These are phyloP conservation scores for Fusarium hainanense DNA, from an alignment of 2,329 filamentous ascomycete genomes.

Conservation along the genomic window DNA sequence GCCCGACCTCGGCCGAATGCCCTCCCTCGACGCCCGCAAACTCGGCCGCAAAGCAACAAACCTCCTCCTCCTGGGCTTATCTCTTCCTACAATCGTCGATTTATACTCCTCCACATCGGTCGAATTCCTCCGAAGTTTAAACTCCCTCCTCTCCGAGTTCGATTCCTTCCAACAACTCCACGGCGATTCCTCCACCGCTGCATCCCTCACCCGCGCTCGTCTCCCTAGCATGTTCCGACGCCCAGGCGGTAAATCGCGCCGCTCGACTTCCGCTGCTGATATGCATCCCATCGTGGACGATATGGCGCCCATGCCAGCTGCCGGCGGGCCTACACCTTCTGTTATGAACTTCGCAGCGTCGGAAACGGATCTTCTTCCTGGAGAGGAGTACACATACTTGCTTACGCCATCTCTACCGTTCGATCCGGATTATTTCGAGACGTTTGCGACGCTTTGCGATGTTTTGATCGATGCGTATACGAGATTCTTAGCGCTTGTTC, in stretches of 20 bases:
- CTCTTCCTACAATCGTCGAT: slow-evolving; percentile 88
- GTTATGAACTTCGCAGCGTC: slow-evolving; percentile 69
- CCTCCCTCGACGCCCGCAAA: slow-evolving; percentile 86
- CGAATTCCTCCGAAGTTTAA: slow-evolving; percentile 89
- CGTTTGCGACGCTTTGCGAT: slow-evolving; percentile 94
- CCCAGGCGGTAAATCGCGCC: slow-evolving; percentile 67
- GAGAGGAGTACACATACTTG: slow-evolving; percentile 88
- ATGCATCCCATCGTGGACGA: slow-evolving; percentile 50
- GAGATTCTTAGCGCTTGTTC: slow-evolving; percentile 78
- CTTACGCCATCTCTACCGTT: slow-evolving; percentile 94
- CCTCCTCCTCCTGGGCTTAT: slow-evolving; percentile 91
- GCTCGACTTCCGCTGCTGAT: slow-evolving; percentile 62
- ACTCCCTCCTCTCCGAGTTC: slow-evolving; percentile 88
- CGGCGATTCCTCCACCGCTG: slow-evolving; percentile 77
- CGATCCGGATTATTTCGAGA: slow-evolving; percentile 96
- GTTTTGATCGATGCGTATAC: slow-evolving; percentile 93
- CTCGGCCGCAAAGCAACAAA: slow-evolving; percentile 91
- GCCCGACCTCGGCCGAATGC: slow-evolving; percentile 80
- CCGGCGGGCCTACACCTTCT: slow-evolving; percentile 51
- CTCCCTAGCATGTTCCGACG: slow-evolving; percentile 87
- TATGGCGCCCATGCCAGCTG: slow-evolving; percentile 42
- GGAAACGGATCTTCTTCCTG: slow-evolving; percentile 75
- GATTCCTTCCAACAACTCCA: slow-evolving; percentile 92
- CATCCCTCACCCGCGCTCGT: slow-evolving; percentile 78
- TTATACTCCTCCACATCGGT: slow-evolving; percentile 81